Evolutionary conservation across 129 eudicot genomes (phyloP), one percentile per base, ranked within the genome.

Genomic region (Mikania micrantha): DNA sequence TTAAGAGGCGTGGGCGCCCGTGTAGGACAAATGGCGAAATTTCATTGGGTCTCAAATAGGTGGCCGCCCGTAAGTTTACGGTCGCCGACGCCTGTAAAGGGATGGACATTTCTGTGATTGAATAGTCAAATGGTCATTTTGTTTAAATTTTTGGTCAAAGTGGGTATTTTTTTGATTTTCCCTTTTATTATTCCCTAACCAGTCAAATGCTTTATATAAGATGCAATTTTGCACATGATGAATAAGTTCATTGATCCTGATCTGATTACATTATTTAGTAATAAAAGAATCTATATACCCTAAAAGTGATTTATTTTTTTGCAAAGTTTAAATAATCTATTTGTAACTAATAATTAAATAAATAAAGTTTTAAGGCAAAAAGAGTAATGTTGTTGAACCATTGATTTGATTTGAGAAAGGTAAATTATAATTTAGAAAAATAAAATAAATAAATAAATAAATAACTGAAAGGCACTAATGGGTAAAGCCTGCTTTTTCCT

Each of bases 401-500:
- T 49, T 32, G 44, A 29, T 25, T 64, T 64, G 56, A 64, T 49
- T 29, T 67, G 60, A 32, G 29, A 31, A 49, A 49, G 12, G n/a
- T 19, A 24, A 32, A 31, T 45, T 29, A 47, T 19, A 34, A 67
- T 34, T 28, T 13, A 44, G n/a, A 40, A 12, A 54, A 54, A 28
- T 22, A 56, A 56, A 25, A 25, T 35, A n/a, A n/a, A n/a, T n/a
- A n/a, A n/a, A n/a, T n/a, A n/a, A n/a, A n/a, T n/a, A n/a, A n/a
- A n/a, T n/a, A n/a, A n/a, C n/a, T n/a, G n/a, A 69, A 69, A 53
- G 64, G 29, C 64, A 36, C 65, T 38, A 36, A 67, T 19, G 27
- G 7, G 27, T 38, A 22, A 69, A 34, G 38, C 39, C 27, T 52
- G 19, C 39, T 69, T 53, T 69, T 35, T 24, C 52, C 28, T 53